Percentiles rank a stretch among this genome's conserved stretches.
Conservation (phyloP, 495 filamentous ascomycete genomes). For the Hyaloscypha variabilis region DNA sequence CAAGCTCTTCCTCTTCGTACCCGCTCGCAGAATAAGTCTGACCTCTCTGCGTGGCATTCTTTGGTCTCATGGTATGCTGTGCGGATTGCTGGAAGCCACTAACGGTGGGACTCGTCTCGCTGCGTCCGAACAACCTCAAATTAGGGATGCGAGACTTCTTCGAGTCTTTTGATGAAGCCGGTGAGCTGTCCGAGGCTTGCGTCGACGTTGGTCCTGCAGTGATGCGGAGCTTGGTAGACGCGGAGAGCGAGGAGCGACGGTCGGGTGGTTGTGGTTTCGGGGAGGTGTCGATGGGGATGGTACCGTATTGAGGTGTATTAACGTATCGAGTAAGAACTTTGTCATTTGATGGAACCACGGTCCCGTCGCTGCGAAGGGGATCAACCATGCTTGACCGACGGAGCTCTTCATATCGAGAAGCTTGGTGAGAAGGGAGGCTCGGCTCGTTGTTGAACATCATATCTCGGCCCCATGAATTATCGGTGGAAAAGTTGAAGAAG, state of each 20-base stretch:
- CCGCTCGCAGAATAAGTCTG: conserved; percentile 7
- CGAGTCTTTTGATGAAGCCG: conserved; percentile 6
- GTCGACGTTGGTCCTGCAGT: neutral
- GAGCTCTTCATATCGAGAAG: conserved; percentile 12
- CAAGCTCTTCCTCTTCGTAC: conserved; percentile 15
- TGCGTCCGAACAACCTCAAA: conserved; percentile 8
- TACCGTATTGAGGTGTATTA: conserved; percentile 5
- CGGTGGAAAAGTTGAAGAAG: conserved; percentile 25
- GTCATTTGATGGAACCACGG: neutral
- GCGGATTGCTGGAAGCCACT: neutral
- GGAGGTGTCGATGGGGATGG: conserved; percentile 9
- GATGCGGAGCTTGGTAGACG: conserved; percentile 22
- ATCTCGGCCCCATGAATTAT: conserved; percentile 28
- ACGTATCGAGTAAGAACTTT: neutral
- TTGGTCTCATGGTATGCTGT: neutral
- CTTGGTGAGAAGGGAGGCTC: conserved; percentile 11
- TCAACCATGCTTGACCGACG: conserved; percentile 24
- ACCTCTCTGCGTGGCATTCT: neutral
- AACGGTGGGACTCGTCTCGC: neutral
- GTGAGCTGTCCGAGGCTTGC: neutral
- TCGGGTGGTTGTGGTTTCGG: conserved; percentile 21
- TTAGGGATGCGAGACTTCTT: conserved; percentile 7
- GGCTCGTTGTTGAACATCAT: conserved; percentile 29
- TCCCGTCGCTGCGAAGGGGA: conserved; percentile 22
- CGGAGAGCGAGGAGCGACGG: conserved; percentile 29